A percentile compares a stretch with the other conserved stretches of the same genome.
Conservation (phyloP, 176 grass and related monocot species). For the Triticum turgidum region DNA sequence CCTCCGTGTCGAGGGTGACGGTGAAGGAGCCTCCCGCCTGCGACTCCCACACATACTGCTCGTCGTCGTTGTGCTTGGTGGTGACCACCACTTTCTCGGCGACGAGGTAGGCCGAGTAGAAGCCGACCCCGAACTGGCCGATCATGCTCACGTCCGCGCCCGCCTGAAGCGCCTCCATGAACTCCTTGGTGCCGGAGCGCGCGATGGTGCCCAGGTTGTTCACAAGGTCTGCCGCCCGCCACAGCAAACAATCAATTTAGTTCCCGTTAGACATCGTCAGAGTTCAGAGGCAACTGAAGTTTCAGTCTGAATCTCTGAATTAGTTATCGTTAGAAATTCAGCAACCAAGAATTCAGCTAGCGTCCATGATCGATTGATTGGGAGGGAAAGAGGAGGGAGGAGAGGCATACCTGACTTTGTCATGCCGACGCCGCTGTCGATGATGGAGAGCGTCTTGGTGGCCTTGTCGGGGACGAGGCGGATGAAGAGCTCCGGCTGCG, state of each 20-base stretch:
- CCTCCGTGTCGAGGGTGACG: conserved; percentile 37
- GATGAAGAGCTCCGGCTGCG: conserved; percentile 4
- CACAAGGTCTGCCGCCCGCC: conserved; percentile 23
- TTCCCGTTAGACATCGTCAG: neutral
- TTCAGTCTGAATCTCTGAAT: no score
- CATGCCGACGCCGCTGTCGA: neutral
- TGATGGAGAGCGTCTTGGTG: neutral
- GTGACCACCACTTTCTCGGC: conserved; percentile 66
- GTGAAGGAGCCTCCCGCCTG: conserved; percentile 65
- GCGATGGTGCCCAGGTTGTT: conserved; percentile 75
- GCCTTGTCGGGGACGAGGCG: conserved; percentile 5
- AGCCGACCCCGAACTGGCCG: conserved; percentile 63
- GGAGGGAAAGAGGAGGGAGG: no score
- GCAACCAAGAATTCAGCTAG: no score
- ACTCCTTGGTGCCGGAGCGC: conserved; percentile 55
- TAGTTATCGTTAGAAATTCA: no score
- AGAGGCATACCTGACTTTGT: neutral
- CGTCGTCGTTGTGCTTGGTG: conserved; percentile 81
- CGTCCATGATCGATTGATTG: no score
- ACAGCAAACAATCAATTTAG: neutral
- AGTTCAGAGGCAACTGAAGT: no score
- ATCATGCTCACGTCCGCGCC: conserved; percentile 67
- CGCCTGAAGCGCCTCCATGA: conserved; percentile 62
- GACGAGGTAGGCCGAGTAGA: conserved; percentile 66
- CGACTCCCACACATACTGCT: conserved; percentile 74